phyloP scores from a whole-genome alignment of 495 filamentous ascomycete genomes.

The Penicillium longicatenatum region DNA sequence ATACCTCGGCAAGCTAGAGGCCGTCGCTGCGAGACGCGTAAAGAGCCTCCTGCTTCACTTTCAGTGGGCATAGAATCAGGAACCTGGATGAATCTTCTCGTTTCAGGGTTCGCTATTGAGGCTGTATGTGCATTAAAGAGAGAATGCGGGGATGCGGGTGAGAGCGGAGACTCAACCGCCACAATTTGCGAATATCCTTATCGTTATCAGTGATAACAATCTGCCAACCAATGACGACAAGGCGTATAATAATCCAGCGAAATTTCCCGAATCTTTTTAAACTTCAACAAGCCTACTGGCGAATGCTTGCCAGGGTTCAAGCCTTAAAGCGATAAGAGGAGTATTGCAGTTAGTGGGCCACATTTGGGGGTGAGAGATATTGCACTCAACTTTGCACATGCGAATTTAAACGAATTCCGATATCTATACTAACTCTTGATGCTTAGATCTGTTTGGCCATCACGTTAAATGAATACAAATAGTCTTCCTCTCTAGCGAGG shows the following conservation, averaged over 20 bases:
- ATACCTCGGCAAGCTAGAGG: conserved; percentile 37
- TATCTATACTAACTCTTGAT: too few relatives aligned
- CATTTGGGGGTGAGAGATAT: too few relatives aligned
- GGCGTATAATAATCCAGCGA: background rate
- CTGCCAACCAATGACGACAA: background rate
- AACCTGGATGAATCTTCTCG: conserved; percentile 6
- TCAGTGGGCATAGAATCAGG: conserved; percentile 12
- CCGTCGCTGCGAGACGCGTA: conserved; percentile 35
- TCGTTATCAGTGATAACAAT: background rate
- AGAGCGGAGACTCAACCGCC: conserved; percentile 14
- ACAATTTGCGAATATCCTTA: background rate
- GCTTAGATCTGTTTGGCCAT: too few relatives aligned
- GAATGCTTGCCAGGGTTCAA: background rate
- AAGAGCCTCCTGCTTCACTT: conserved; percentile 12
- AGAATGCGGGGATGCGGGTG: conserved; percentile 12
- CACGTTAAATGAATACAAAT: too few relatives aligned
- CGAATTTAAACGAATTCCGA: too few relatives aligned
- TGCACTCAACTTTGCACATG: too few relatives aligned
- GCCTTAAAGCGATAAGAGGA: too few relatives aligned
- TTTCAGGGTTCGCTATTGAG: conserved; percentile 3
- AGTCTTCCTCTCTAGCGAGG: too few relatives aligned
- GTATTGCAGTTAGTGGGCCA: too few relatives aligned
- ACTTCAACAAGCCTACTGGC: background rate
- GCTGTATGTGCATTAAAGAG: conserved; percentile 4
- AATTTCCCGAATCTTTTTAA: too few relatives aligned